Evolutionary conservation across 2,329 filamentous ascomycete species (phyloP).

Genomic region (Corynespora cassiicola): DNA sequence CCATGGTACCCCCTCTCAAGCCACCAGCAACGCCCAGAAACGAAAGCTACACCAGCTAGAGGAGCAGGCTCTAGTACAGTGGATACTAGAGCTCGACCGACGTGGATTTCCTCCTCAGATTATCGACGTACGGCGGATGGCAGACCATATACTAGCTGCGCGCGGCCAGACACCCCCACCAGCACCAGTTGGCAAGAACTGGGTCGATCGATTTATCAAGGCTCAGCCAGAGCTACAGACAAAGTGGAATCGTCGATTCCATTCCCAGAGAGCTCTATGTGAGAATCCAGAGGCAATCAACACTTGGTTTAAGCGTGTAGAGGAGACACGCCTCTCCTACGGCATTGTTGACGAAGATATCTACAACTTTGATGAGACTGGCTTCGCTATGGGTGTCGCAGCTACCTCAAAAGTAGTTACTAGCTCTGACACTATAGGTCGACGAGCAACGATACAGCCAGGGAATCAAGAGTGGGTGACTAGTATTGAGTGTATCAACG

Average conservation of each 20-base stretch:
- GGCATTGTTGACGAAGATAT: conserved; percentile 8
- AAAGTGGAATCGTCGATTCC: conserved; percentile 11
- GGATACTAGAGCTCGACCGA: conserved; percentile 13
- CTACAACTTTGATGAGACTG: conserved; percentile 34
- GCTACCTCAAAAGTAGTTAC: conserved; percentile 11
- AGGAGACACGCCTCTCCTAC: conserved; percentile 11
- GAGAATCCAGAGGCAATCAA: conserved; percentile 10
- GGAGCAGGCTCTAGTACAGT: conserved; percentile 13
- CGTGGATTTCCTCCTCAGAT: conserved; percentile 9
- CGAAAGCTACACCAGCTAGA: conserved; percentile 11
- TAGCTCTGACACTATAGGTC: conserved; percentile 4
- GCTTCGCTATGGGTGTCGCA: conserved; percentile 40
- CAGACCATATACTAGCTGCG: conserved; percentile 11
- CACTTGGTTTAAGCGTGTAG: conserved; percentile 10
- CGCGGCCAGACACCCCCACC: conserved; percentile 11
- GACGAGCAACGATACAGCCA: conserved; percentile 4
- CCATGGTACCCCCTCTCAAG: conserved; percentile 1
- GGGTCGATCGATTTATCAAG: conserved; percentile 13
- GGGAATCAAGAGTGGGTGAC: conserved; percentile 8
- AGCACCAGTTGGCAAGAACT: conserved; percentile 11
- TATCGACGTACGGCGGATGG: conserved; percentile 12
- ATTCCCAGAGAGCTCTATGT: conserved; percentile 6
- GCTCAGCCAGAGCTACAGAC: conserved; percentile 15
- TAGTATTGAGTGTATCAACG: conserved; percentile 8
- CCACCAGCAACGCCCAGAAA: conserved; percentile 4